phyloP scores from a whole-genome alignment of 768 basidiomycete genomes.

The Xerocomus potaroensis region DNA sequence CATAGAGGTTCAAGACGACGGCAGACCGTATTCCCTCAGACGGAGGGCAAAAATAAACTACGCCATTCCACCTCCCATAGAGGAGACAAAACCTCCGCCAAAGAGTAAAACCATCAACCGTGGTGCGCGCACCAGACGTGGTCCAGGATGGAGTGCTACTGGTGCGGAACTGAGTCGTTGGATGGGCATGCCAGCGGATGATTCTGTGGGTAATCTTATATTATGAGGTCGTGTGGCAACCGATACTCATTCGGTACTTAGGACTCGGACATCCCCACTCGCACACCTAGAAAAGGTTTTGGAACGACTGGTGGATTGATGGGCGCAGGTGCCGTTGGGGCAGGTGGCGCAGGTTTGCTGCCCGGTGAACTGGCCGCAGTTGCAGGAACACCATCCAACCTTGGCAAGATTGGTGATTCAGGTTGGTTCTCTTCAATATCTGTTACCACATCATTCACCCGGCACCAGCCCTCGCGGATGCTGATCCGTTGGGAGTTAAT shows the following conservation, averaged over 20 bases:
- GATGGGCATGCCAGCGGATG: conserved; percentile 71
- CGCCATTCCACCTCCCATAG: conserved; percentile 75
- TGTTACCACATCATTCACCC: conserved; percentile 10
- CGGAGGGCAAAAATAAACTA: conserved; percentile 69
- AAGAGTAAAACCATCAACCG: conserved; percentile 37
- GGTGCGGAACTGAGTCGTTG: conserved; percentile 74
- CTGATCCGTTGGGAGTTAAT: conserved; percentile 93
- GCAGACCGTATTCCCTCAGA: conserved; percentile 53
- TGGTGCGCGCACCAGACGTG: conserved; percentile 39
- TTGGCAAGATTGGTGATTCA: conserved; percentile 80
- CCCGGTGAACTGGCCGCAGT: conserved; percentile 55
- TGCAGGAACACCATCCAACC: conserved; percentile 77
- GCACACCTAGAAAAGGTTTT: conserved; percentile 67
- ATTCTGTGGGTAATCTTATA: conserved; percentile 48
- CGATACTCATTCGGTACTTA: conserved; percentile 20
- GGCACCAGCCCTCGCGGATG: conserved; percentile 76
- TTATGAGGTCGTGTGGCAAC: background rate
- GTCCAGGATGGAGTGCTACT: conserved; percentile 72
- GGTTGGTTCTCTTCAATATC: conserved; percentile 37
- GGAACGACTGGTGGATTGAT: conserved; percentile 51
- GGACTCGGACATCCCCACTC: conserved; percentile 70
- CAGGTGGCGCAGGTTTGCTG: conserved; percentile 53
- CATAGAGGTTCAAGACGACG: conserved; percentile 39
- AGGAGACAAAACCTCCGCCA: conserved; percentile 50
- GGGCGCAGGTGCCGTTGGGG: conserved; percentile 43